A percentile compares a stretch with the other conserved stretches of the same genome.
phyloP scores from a whole-genome alignment of 2,329 filamentous ascomycete species.

The Tothia fuscella region DNA sequence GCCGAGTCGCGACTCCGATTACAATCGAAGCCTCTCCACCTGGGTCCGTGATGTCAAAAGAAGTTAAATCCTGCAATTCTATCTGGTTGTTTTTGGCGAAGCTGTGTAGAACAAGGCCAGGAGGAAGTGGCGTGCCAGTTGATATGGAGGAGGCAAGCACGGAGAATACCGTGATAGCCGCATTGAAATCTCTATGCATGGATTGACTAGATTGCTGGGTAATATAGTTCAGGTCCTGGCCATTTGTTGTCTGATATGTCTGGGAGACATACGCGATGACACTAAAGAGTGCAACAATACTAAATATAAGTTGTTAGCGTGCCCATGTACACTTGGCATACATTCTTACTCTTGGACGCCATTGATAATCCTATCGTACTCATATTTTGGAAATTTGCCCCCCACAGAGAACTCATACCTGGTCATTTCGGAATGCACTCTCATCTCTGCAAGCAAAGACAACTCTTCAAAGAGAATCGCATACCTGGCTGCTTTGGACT shows the following conservation, averaged over 20 bases:
- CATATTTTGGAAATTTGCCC: neutral
- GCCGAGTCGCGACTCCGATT: neutral
- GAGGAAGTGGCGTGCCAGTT: neutral
- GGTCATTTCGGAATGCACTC: neutral
- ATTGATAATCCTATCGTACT: neutral
- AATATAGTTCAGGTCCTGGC: neutral
- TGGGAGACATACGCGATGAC: neutral
- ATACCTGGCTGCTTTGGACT: neutral
- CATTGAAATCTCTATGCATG: neutral
- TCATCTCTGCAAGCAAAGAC: neutral
- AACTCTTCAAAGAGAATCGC: neutral
- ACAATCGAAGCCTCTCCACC: neutral
- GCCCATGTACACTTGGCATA: neutral
- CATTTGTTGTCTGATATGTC: neutral
- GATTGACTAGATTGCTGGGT: too few relatives aligned
- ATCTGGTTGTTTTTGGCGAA: neutral
- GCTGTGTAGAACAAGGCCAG: neutral
- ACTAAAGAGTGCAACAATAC: neutral
- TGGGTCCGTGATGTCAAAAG: neutral
- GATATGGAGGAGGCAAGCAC: neutral
- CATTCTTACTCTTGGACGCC: constrained; percentile 1
- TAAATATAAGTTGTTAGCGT: neutral
- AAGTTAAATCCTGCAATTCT: neutral
- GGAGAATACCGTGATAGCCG: neutral
- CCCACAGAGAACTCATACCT: neutral